A percentile compares a stretch with the other conserved stretches of the same genome.
Evolutionary conservation across 331 rosid species (phyloP).

Genomic region (Arachis monticola): DNA sequence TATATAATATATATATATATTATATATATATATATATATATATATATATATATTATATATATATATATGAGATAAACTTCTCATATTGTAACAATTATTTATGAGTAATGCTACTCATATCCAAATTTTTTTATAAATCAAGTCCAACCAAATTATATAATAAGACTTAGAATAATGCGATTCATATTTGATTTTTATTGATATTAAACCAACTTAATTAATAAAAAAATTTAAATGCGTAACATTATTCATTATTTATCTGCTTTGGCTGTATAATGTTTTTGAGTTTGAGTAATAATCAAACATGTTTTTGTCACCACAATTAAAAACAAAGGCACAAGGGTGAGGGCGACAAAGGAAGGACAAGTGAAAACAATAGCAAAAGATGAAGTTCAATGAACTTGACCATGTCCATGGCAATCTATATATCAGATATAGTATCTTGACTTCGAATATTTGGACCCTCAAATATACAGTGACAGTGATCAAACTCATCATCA

Average conservation of each 20-base stretch:
- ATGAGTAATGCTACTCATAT: too few species aligned
- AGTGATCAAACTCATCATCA: conserved; percentile 19
- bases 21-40: too few species aligned
- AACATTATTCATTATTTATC: not conserved
- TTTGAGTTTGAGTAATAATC: not conserved
- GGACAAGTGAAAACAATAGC: not conserved
- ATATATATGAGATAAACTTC: too few species aligned
- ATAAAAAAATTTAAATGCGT: too few species aligned
- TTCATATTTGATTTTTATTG: too few species aligned
- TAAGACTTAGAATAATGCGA: too few species aligned
- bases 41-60: too few species aligned
- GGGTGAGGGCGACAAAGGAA: not conserved
- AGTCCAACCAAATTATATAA: too few species aligned
- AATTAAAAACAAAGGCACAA: not conserved
- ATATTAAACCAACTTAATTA: too few species aligned
- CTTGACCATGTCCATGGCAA: not conserved
- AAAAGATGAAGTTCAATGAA: not conserved
- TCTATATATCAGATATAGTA: not conserved
- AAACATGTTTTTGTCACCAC: not conserved
- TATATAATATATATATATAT: too few species aligned
- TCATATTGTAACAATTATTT: too few species aligned
- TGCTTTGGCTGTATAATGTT: not conserved
- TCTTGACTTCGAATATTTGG: not conserved
- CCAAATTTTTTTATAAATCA: too few species aligned
- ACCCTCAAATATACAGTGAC: not conserved